Conservation (phyloP, 257 asterid species). For the Knoxia roxburghii region DNA sequence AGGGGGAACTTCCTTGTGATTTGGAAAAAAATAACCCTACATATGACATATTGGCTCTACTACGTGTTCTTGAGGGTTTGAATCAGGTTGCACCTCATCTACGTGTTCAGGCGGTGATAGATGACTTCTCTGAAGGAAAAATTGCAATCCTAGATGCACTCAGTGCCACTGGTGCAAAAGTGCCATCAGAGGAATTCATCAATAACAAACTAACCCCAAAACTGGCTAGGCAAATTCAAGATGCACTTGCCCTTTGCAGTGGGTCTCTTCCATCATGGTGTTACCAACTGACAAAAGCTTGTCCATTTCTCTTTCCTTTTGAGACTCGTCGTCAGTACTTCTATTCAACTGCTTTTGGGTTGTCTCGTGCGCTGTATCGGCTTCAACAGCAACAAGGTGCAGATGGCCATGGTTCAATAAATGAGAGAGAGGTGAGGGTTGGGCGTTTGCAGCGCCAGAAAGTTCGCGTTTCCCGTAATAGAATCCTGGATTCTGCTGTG, state of each 20-base stretch:
- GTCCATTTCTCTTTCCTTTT: conserved; percentile 95
- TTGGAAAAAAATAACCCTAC: conserved; percentile 85
- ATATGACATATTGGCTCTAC: conserved; percentile 72
- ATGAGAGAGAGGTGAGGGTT: conserved; percentile 81
- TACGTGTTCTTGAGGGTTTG: conserved; percentile 88
- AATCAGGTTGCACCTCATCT: conserved; percentile 91
- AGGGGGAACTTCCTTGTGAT: conserved; percentile 92
- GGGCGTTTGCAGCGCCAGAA: conserved; percentile 94
- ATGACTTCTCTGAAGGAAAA: conserved; percentile 74
- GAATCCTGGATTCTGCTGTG: conserved; percentile 91
- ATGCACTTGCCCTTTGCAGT: conserved; percentile 93
- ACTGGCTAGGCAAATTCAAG: conserved; percentile 90
- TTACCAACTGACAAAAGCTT: conserved; percentile 93
- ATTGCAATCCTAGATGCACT: conserved; percentile 45
- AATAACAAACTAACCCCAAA: conserved; percentile 91
- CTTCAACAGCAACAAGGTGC: conserved; percentile 99
- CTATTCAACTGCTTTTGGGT: conserved; percentile 95
- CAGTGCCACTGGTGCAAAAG: conserved; percentile 43
- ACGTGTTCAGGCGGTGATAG: conserved; percentile 51
- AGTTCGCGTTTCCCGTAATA: conserved; percentile 92
- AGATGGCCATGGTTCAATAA: conserved; percentile 69
- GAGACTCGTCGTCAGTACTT: conserved; percentile 98
- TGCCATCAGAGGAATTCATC: conserved; percentile 57
- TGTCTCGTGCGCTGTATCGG: conserved; percentile 88
- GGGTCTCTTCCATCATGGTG: conserved; percentile 99